Base-by-base conservation (phyloP, 805 yeast genomes). In the Pichia thaimueangensis region DNA sequence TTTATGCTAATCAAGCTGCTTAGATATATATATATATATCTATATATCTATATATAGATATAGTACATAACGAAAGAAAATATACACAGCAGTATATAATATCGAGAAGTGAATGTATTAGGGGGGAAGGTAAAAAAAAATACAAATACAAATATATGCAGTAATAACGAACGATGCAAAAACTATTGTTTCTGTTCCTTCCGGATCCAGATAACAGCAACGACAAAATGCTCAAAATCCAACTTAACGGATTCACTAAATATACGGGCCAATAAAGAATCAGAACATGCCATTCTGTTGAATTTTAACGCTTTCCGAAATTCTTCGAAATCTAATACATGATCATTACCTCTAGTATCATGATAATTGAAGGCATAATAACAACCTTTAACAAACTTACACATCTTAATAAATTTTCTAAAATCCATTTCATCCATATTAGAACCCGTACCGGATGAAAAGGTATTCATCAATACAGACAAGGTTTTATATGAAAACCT, bases 321-420 rank as follows among this genome's bases (percentile, higher is more conserved):
- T 39, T 61, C 65, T 3, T 50, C 45, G 15, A 56, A 49, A 22
- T 56, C 58, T 22, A 62, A 43, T 22, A 42, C 41, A 31, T 55
- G 54, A 41, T 60, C 61, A 11, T 22, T 15, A n/a, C 42, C 40
- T 12, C 43, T 27, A 2, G 41, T 42, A 43, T 61, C 65, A 42
- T 59, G 56, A 45, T 47, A 54, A 19, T 49, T 51, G 43, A 61
- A 61, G 12, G 61, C 57, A 3, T 50, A 54, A 39, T 47, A 54
- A 45, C 64, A 61, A 3, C 63, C 63, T 41, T 60, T 57, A 17
- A 60, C 27, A 39, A 61, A 62, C n/a, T 41, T 44, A 35, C 58
- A 52, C 39, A 61, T 32, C n/a, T 49, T 50, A 17, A 61, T 49
- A 38, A 62, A 62, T 23, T 50, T 49, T 19, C 58, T 47, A 23